These are phyloP conservation scores for Pestalotiopsis fici DNA, from an alignment of 2,329 filamentous ascomycete species.

Conservation along the genomic window DNA sequence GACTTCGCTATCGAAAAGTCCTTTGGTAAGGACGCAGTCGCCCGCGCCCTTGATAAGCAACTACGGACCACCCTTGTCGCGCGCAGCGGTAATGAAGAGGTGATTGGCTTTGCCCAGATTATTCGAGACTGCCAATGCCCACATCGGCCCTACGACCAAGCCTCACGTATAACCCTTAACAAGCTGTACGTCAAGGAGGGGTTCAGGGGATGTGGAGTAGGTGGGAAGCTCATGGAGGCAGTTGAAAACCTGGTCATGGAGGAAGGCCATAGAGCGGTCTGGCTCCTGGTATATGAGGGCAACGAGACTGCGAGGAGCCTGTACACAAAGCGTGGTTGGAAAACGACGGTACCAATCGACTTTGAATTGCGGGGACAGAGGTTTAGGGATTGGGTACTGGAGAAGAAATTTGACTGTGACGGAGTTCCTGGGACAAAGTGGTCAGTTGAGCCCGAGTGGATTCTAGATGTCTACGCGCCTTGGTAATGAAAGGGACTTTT, in stretches of 20 bases:
- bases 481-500: neutral
- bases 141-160: neutral
- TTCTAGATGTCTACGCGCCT: neutral
- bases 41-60: neutral
- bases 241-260: neutral
- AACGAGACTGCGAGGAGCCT: neutral
- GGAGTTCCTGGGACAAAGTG: neutral
- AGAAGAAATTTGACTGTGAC: neutral
- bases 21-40: neutral
- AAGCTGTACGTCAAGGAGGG: neutral
- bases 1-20: neutral
- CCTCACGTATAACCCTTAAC: neutral
- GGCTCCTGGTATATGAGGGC: neutral
- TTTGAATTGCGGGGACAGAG: neutral
- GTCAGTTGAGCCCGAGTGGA: neutral
- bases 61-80: neutral
- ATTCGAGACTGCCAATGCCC: neutral
- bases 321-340: neutral
- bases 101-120: neutral
- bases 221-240: neutral
- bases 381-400: neutral
- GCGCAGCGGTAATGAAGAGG: neutral
- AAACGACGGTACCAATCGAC: neutral
- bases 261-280: neutral
- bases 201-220: neutral